Base-by-base conservation (phyloP, 2,329 filamentous ascomycete species). In the Ceratocystis eucalypticola region DNA sequence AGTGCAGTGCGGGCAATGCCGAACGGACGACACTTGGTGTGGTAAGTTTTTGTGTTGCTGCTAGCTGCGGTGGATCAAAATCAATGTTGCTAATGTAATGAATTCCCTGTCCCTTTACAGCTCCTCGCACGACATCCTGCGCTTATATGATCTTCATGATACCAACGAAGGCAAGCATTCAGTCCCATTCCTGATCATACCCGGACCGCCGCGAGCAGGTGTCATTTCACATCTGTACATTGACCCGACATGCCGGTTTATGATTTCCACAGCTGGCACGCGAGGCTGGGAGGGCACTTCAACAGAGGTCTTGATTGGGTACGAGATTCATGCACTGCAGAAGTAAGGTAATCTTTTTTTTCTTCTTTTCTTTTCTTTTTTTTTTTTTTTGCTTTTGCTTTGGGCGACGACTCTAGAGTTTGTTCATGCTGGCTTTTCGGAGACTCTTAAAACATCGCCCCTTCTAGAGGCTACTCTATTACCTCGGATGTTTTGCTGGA, bases 171-270 rank as follows among this genome's bases (percentile, higher is more conserved):
- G 82, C 48, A 89, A 87, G 72, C 88, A 91, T 73, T 89, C 89
- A 0, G 91, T 96, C 0, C 94, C 94, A 0, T 99, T 97, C 75
- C 82, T 96, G n/a, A 96, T 99, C 70, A 87, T 99, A 28, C 94
- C 94, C 0, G 94, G 94, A 0, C 94, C 84, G 0, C 84, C 84
- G 0, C 75, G 91, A 17, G 92, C 92, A 0, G 93, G 93, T 57
- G 90, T 96, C 53, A 93, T 96, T 53, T 90, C 88, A 0, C 86
- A 88, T 68, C 77, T 97, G 8, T 94, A 93, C 72, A 80, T 96
- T 61, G 94, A 99, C 74, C 89, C 89, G 3, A 89, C 90, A 0
- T 93, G 90, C 73, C 82, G 86, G 20, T 97, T 92, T 73, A 93
- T 99, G 88, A 83, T 99, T 44, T 93, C 89, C 1, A 89, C 91